Base-by-base conservation (phyloP, 352 stramenopile species). In the Pythium oligandrum region DNA sequence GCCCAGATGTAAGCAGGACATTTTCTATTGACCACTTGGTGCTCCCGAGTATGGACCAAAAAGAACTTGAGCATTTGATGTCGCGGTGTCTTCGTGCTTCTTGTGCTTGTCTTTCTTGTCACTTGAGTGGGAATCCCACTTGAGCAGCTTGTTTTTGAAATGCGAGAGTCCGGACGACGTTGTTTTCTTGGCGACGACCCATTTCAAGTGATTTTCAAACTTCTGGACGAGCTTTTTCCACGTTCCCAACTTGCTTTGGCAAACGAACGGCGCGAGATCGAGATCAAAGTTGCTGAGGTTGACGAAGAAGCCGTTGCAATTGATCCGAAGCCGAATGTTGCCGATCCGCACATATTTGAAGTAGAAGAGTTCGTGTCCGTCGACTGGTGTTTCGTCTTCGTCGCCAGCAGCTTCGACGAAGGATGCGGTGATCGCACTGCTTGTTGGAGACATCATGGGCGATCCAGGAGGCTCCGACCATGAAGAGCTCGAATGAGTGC, bases 91-190 rank as follows among this genome's bases (percentile, higher is more conserved):
- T 72, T 86, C 75, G n/a, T 76, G 60, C 26, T 86, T 78, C 46
- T 83, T 79, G 50, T 52, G 64, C 56, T 85, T 87, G 35, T 87
- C 70, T 64, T 82, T 88, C 47, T 88, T 87, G 40, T 73, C 73
- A 34, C 61, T 65, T 1, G 59, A 55, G 1, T 68, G 76, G 3
- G 78, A 78, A 7, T 73, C 88, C 78, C 82, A 92, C 57, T 90
- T 90, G 2, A 94, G 53, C 12, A 94, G 47, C 35, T 90, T 90
- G 70, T 94, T 91, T 34, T 92, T 92, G 59, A 92, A 90, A 45
- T 94, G 81, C 3, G 78, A 90, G 3, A 94, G 71, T 6, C 84
- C 81, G 4, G 81, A 88, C 3, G 84, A 93, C 33, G 81, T 81
- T 40, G 63, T 92, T 64, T 90, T 78, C 32, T 91, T 92, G 3